phyloP scores from a whole-genome alignment of 306 rosid species.

The Corylus heterophylla region DNA sequence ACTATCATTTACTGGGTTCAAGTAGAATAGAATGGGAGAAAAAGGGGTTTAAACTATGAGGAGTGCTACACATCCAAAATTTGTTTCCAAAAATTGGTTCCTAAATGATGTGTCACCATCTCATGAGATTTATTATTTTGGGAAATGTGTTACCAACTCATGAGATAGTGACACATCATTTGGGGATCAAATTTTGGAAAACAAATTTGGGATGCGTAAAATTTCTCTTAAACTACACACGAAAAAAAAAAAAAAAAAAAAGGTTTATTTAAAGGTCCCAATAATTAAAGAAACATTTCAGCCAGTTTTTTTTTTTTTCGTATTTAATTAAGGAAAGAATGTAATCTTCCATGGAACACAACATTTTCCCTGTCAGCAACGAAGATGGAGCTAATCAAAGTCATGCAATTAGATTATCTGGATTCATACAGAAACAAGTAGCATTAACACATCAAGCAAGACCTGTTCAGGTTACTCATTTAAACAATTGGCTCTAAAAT shows the following conservation, averaged over 20 bases:
- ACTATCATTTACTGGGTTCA: background rate
- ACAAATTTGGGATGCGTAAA: no score
- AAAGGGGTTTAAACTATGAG: background rate
- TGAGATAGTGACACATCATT: no score
- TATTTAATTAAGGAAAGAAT: background rate
- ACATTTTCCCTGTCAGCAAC: background rate
- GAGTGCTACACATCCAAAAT: no score
- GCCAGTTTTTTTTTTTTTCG: background rate
- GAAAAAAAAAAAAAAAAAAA: no score
- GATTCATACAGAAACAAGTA: background rate
- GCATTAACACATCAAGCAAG: background rate
- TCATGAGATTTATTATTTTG: no score
- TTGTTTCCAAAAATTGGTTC: no score
- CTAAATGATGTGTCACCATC: no score
- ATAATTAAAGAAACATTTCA: background rate
- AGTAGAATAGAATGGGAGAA: conserved; percentile 1
- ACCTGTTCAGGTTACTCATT: background rate
- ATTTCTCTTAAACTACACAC: background rate
- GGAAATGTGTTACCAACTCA: no score
- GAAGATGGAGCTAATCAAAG: background rate
- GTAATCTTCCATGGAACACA: background rate
- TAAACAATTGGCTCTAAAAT: background rate
- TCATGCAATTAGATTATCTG: background rate
- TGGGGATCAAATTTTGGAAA: no score
- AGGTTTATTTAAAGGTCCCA: background rate